These are phyloP conservation scores for Dothideomycetes sp. DNA, from an alignment of 2,329 filamentous ascomycete genomes.

Conservation along the genomic window DNA sequence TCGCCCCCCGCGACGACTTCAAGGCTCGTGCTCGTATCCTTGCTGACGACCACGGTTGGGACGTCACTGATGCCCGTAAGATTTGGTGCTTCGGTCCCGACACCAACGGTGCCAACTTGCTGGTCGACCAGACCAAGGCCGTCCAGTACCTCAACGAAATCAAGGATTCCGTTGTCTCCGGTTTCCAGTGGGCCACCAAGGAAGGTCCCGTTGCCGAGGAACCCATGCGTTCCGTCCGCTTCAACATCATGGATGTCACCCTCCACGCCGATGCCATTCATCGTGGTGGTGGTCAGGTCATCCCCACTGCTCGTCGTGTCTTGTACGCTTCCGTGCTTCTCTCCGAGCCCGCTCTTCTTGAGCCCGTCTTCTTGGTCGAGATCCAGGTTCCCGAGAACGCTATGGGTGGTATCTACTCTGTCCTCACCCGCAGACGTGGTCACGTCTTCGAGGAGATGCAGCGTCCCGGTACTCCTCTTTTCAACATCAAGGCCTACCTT, in stretches of 20 bases:
- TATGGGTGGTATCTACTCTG: constrained; percentile 99
- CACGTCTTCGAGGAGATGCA: constrained; percentile 99
- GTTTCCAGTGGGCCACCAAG: constrained; percentile 99
- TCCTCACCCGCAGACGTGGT: constrained; percentile 93
- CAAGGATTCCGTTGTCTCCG: constrained; percentile 98
- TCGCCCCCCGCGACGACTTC: constrained; percentile 94
- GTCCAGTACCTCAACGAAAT: constrained; percentile 99
- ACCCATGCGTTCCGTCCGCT: constrained; percentile 93
- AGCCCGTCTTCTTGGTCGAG: constrained; percentile 98
- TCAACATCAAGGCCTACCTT: constrained; percentile 97
- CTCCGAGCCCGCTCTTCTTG: constrained; percentile 81
- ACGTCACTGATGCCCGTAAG: constrained; percentile 99
- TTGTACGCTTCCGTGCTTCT: constrained; percentile 88
- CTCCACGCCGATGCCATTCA: constrained; percentile 99
- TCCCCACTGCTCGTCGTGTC: constrained; percentile 95
- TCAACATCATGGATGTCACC: constrained; percentile 99
- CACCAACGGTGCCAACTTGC: constrained; percentile 93
- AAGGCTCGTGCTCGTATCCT: constrained; percentile 94
- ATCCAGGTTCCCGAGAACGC: constrained; percentile 97
- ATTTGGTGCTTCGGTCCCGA: constrained; percentile 99
- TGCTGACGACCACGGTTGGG: constrained; percentile 96
- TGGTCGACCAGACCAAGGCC: constrained; percentile 99
- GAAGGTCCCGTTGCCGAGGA: constrained; percentile 98
- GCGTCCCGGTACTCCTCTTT: constrained; percentile 95
- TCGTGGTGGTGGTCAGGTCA: constrained; percentile 98